Evolutionary conservation across 2,329 filamentous ascomycete genomes (phyloP), one percentile per base, ranked within the genome.

Genomic region (Septoria petroselini): DNA sequence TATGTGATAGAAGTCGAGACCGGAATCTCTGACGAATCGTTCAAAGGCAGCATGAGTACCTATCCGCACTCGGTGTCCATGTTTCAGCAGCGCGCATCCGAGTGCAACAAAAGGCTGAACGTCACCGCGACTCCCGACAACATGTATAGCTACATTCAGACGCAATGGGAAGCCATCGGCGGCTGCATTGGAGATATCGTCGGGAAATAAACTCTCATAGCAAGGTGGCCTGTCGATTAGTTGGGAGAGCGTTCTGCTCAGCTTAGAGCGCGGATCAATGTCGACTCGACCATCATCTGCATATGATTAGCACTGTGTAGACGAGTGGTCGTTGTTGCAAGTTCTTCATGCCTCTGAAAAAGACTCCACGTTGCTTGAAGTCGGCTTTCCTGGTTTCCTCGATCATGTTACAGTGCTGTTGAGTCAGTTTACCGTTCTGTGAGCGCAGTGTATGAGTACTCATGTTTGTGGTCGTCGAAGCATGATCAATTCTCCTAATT

Each of bases 91-190:
- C 0, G 79, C 77, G 56, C 83, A 79, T 1, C 84, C 85, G 1
- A 89, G 67, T 0, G 85, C 84, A 14, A 88, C 74, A 61, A 89
- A 89, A 0, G 86, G 86, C 65, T 90, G 86, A 1, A 89, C 84
- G 62, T 89, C 85, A 42, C 85, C 85, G 31, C 85, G 75, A 9
- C 84, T 87, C 5, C 85, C 85, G 9, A 88, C 37, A 11, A 39
- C 37, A 8, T 39, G 37, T 6, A 39, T 18, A 12, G 23, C 37
- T 21, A 39, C 23, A 38, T 39, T 39, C 15, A 39, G 37, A 39
- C 15, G 17, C 18, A 21, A 18, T 7, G 18, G 8, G 17, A 21
- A 9, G 11, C 23, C n/a, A 7, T 39, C 37, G 19, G 37, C 12
- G 7, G 19, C 19, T 15, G 15, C 37, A 21, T 15, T 39, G 23